These are phyloP conservation scores for Tetradesmus obliquus DNA, from an alignment of 139 green algal species.

Conservation along the genomic window DNA sequence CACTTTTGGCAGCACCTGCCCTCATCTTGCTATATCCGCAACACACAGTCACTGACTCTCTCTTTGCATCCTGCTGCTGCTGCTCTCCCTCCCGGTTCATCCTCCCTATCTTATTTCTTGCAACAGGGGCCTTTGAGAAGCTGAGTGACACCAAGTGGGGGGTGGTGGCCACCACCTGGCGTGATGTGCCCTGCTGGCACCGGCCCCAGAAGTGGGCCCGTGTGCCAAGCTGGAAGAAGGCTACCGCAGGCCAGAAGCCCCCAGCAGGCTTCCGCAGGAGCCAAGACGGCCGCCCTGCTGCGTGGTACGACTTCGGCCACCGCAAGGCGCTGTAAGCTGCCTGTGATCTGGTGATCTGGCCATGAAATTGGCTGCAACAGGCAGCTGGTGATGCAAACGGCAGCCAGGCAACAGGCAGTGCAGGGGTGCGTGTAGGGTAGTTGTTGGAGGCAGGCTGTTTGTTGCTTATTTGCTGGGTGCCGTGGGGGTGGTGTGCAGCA, in stretches of 20 bases:
- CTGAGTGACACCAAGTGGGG: conserved; percentile 56
- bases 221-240: conserved; percentile 9
- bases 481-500: not conserved
- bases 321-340: conserved; percentile 13
- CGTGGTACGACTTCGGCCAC: conserved; percentile 32
- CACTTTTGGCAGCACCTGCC: not conserved
- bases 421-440: too few relatives aligned
- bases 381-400: too few relatives aligned
- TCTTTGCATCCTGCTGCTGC: not conserved
- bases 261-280: not conserved
- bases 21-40: not conserved
- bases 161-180: conserved; percentile 47
- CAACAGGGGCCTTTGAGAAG: conserved; percentile 49
- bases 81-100: not conserved
- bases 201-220: conserved; percentile 24
- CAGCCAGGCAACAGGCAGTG: too few relatives aligned
- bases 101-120: not conserved
- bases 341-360: not conserved
- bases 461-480: not conserved
- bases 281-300: not conserved
- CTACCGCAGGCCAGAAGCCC: conserved; percentile 25
- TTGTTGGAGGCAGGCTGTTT: not conserved
- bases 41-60: not conserved
- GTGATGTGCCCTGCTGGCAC: conserved; percentile 50
- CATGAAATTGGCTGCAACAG: too few relatives aligned